Evolutionary conservation across 768 basidiomycete species (phyloP).

Genomic region (Suillus americanus): DNA sequence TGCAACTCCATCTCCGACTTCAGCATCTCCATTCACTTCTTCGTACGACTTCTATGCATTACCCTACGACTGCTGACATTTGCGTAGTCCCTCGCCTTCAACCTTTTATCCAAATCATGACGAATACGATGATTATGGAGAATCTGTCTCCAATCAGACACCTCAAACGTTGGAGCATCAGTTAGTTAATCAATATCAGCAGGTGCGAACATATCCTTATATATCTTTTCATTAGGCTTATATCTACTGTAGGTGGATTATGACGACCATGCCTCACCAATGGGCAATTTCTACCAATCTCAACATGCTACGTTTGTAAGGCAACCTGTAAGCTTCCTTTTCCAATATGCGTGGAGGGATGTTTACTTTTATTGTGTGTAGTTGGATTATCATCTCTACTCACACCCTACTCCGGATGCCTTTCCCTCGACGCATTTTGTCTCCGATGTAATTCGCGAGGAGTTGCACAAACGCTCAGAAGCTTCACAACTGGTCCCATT

Average conservation of each 20-base stretch:
- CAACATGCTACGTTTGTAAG: slow-evolving; percentile 49
- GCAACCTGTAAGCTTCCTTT: slow-evolving; percentile 62
- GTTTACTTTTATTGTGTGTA: slow-evolving; percentile 28
- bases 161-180: slow-evolving; percentile 21
- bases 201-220: slow-evolving; percentile 20
- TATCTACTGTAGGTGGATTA: slow-evolving; percentile 29
- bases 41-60: slow-evolving; percentile 20
- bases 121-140: slow-evolving; percentile 39
- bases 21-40: slow-evolving; percentile 30
- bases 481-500: slow-evolving; percentile 35
- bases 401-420: slow-evolving; percentile 58
- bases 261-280: slow-evolving; percentile 24
- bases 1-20: slow-evolving; percentile 30
- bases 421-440: slow-evolving; percentile 75
- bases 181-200: slow-evolving; percentile 17
- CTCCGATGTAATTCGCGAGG: slow-evolving; percentile 71
- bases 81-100: slow-evolving; percentile 25
- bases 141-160: slow-evolving; percentile 16
- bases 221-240: slow-evolving; percentile 15
- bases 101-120: slow-evolving; percentile 32
- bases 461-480: slow-evolving; percentile 52
- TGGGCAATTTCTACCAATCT: slow-evolving; percentile 39
- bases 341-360: slow-evolving; percentile 5
- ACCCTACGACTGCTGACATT: slow-evolving; percentile 13
- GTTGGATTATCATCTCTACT: slow-evolving; percentile 95